These are phyloP conservation scores for Colletotrichum plurivorum DNA, from an alignment of 2,329 filamentous ascomycete species.

Conservation along the genomic window DNA sequence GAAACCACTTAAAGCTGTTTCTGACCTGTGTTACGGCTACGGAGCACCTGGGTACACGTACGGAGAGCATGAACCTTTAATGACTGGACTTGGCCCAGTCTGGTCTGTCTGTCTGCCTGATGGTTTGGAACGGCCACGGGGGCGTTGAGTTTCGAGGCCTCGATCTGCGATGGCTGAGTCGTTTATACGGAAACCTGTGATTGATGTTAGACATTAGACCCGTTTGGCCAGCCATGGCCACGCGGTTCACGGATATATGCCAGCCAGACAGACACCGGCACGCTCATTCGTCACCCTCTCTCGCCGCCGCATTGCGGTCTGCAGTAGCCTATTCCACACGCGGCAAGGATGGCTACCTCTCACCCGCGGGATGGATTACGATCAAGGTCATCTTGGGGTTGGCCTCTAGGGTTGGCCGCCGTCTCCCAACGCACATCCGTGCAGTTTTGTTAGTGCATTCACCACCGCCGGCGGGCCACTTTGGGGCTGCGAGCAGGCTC, in stretches of 20 bases:
- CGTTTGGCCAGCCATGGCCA: conserved; percentile 12
- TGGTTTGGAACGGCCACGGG: no score
- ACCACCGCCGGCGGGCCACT: conserved; percentile 16
- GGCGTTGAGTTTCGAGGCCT: conserved; percentile 8
- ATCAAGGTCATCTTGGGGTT: conserved; percentile 5
- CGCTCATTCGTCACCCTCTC: conserved; percentile 33
- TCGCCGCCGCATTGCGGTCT: not conserved
- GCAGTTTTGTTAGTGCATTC: conserved; percentile 31
- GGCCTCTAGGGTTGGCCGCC: conserved; percentile 1
- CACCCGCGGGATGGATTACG: conserved; percentile 19
- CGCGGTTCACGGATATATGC: conserved; percentile 3
- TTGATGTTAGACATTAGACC: conserved; percentile 30
- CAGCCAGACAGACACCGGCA: conserved; percentile 16
- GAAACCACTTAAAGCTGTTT: conserved; percentile 3
- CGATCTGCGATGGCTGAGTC: conserved; percentile 8
- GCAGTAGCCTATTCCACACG: conserved; percentile 15
- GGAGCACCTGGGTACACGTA: no score
- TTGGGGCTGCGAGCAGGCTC: conserved; percentile 4
- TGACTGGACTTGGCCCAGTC: no score
- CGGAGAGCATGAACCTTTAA: no score
- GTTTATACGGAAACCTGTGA: conserved; percentile 30
- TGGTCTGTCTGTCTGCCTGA: no score
- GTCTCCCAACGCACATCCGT: conserved; percentile 32
- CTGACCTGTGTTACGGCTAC: not conserved
- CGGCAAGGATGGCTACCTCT: conserved; percentile 19